Evolutionary conservation across 208 protist species (phyloP).

Genomic region (Porcisia deanei): DNA sequence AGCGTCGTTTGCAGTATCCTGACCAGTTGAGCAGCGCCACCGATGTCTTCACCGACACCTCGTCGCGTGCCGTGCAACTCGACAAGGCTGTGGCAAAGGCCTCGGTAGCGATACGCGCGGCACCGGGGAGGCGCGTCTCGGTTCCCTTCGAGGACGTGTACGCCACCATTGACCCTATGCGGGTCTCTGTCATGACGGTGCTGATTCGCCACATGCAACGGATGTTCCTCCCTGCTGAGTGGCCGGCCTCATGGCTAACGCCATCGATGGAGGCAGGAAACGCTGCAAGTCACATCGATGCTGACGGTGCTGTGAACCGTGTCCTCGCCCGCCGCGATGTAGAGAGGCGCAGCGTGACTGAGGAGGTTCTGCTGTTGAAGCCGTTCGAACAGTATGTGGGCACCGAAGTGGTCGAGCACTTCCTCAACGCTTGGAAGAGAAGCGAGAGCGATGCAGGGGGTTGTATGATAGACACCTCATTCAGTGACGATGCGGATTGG

Average conservation of each 20-base stretch:
- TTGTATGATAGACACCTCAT: constrained; percentile 13
- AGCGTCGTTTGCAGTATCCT: constrained; percentile 14
- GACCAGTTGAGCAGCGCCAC: constrained; percentile 7
- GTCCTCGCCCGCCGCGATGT: constrained; percentile 47
- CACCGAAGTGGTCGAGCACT: constrained; percentile 47
- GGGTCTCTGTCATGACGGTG: constrained; percentile 61
- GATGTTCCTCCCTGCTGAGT: constrained; percentile 61
- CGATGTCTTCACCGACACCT: background rate
- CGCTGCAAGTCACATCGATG: background rate
- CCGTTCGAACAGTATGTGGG: constrained; percentile 64
- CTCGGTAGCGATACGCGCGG: background rate
- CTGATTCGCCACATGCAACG: constrained; percentile 55
- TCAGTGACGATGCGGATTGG: constrained; percentile 26
- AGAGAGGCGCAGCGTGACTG: constrained; percentile 45
- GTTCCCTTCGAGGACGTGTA: constrained; percentile 66
- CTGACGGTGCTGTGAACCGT: constrained; percentile 22
- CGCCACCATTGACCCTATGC: constrained; percentile 62
- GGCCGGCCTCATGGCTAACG: constrained; percentile 29
- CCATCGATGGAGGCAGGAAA: background rate
- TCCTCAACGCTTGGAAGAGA: constrained; percentile 34
- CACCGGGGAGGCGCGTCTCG: constrained; percentile 13
- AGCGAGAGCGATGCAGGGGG: constrained; percentile 1
- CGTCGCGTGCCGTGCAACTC: background rate
- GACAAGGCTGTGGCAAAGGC: background rate
- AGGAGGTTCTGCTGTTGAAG: constrained; percentile 57